Percentiles rank a stretch among this genome's conserved stretches.
These are phyloP conservation scores for Ilyonectria sp. DNA, from an alignment of 2,329 filamentous ascomycete species.

Conservation along the genomic window DNA sequence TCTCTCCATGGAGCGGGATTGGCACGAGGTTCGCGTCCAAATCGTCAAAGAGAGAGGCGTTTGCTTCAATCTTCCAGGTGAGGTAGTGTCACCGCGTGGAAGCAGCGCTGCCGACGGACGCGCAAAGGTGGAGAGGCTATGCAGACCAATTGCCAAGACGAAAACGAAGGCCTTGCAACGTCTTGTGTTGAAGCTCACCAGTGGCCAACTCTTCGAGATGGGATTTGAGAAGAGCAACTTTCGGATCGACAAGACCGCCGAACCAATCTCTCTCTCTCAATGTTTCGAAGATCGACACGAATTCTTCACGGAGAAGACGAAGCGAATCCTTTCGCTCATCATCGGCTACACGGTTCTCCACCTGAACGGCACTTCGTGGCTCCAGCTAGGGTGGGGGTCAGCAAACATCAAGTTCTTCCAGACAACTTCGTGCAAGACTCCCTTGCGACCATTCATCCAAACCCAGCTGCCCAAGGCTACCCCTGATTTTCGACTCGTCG, in stretches of 20 bases:
- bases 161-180: background rate
- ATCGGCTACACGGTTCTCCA: constrained; percentile 26
- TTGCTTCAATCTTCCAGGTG: background rate
- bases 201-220: constrained; percentile 19
- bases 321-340: background rate
- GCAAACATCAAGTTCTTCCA: constrained; percentile 32
- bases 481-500: background rate
- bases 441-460: constrained; percentile 33
- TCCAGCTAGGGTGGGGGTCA: constrained; percentile 23
- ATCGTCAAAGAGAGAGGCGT: constrained; percentile 2
- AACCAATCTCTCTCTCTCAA: background rate
- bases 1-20: constrained; percentile 17
- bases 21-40: constrained; percentile 18
- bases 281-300: background rate
- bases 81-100: background rate
- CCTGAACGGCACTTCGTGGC: constrained; percentile 33
- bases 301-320: constrained; percentile 1
- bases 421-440: constrained; percentile 5
- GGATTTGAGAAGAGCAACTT: constrained; percentile 20
- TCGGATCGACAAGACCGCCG: background rate
- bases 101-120: background rate
- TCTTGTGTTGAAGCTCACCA: constrained; percentile 1
- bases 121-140: constrained; percentile 16
- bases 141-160: constrained; percentile 14
- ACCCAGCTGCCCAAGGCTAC: background rate